phyloP scores from a whole-genome alignment of 805 yeast genomes.

The Sugiyamaella qingdaonensis region DNA sequence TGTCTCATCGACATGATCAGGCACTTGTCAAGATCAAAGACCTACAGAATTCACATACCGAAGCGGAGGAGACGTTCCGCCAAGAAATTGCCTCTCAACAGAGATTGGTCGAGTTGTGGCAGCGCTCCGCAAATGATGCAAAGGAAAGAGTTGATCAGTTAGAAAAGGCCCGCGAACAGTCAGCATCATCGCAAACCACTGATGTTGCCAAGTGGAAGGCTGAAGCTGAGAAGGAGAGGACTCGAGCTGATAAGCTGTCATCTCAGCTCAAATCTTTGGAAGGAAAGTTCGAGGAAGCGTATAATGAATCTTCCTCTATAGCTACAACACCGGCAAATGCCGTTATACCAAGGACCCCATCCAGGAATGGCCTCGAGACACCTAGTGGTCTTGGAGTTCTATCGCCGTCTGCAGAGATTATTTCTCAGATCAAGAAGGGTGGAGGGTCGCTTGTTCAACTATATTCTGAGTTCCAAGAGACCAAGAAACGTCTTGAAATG shows the following conservation, averaged over 20 bases:
- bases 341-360: constrained; percentile 24
- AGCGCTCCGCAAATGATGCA: constrained; percentile 50
- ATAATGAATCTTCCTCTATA: constrained; percentile 16
- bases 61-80: constrained; percentile 47
- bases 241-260: constrained; percentile 36
- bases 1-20: constrained; percentile 40
- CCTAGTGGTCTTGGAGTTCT: constrained; percentile 30
- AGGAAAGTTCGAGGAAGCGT: constrained; percentile 26
- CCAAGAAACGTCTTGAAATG: constrained; percentile 61
- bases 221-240: constrained; percentile 36
- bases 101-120: constrained; percentile 53
- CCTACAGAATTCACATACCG: constrained; percentile 41
- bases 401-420: constrained; percentile 56
- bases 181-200: constrained; percentile 19
- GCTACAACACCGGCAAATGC: constrained; percentile 12
- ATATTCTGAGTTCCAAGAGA: constrained; percentile 57
- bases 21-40: constrained; percentile 44
- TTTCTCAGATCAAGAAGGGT: constrained; percentile 44
- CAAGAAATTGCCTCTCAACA: constrained; percentile 61
- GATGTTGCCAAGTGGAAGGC: constrained; percentile 34
- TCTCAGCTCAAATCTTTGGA: constrained; percentile 43
- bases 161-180: constrained; percentile 43
- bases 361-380: constrained; percentile 11
- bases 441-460: constrained; percentile 60
- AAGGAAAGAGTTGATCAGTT: constrained; percentile 49